These are phyloP conservation scores for Margaritispora aquatica DNA, from an alignment of 495 filamentous ascomycete species.

Conservation along the genomic window DNA sequence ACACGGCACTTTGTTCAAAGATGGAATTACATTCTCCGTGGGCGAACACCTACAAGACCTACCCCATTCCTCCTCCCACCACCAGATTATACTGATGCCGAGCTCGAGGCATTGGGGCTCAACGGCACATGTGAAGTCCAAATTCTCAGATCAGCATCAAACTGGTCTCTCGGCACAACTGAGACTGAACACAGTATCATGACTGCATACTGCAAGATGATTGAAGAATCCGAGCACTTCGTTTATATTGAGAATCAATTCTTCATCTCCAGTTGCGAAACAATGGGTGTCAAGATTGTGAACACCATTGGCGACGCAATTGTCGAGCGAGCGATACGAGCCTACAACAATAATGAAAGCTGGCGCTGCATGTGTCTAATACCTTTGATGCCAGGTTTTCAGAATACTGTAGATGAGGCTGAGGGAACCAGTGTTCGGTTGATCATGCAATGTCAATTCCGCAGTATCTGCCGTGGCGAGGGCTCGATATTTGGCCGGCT, in stretches of 20 bases:
- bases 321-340: slow-evolving; percentile 83
- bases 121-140: slow-evolving; percentile 94
- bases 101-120: slow-evolving; percentile 81
- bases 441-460: slow-evolving; percentile 97
- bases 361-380: slow-evolving; percentile 96
- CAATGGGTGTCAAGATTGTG: slow-evolving; percentile 78
- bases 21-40: slow-evolving; percentile 96
- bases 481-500: slow-evolving; percentile 88
- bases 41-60: slow-evolving; percentile 87
- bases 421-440: slow-evolving; percentile 91
- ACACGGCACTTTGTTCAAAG: slow-evolving; percentile 97
- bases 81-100: slow-evolving; percentile 79
- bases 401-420: slow-evolving; percentile 90
- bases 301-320: slow-evolving; percentile 94
- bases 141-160: slow-evolving; percentile 80
- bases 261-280: slow-evolving; percentile 90
- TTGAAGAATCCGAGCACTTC: slow-evolving; percentile 91
- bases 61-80: slow-evolving; percentile 92
- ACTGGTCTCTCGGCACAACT: slow-evolving; percentile 88
- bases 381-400: slow-evolving; percentile 95
- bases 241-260: slow-evolving; percentile 99
- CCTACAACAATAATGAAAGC: slow-evolving; percentile 75
- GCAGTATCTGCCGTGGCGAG: slow-evolving; percentile 92
- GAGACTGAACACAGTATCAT: slow-evolving; percentile 91
- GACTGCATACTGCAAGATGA: slow-evolving; percentile 91